These are phyloP conservation scores for Parachaetomium inaequale DNA, from an alignment of 495 filamentous ascomycete species.

Conservation along the genomic window DNA sequence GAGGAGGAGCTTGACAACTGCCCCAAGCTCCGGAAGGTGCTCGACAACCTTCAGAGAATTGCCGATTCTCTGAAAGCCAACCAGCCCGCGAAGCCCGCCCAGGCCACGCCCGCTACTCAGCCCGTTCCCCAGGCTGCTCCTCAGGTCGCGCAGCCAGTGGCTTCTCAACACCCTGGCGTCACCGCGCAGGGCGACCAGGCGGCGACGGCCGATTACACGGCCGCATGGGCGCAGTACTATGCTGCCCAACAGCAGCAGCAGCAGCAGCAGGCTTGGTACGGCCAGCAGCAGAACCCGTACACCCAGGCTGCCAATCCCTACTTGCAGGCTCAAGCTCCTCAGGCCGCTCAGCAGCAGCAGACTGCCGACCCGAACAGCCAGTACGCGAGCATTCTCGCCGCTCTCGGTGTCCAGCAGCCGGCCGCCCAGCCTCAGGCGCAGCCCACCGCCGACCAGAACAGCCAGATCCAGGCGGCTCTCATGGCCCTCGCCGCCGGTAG, in stretches of 20 bases:
- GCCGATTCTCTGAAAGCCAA: conserved; percentile 23
- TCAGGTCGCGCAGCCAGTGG: conserved; percentile 8
- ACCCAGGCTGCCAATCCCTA: conserved; percentile 26
- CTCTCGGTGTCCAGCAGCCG: conserved; percentile 20
- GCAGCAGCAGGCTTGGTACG: conserved; percentile 32
- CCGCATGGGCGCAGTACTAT: conserved; percentile 33
- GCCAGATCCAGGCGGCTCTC: conserved; percentile 24
- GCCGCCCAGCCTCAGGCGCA: conserved; percentile 19
- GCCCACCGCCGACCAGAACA: conserved; percentile 14
- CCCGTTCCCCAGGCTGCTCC: too few species aligned
- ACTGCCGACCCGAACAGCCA: conserved; percentile 17
- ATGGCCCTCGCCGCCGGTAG: conserved; percentile 18
- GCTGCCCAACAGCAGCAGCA: conserved; percentile 27
- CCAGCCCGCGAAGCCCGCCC: neutral
- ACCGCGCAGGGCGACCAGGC: conserved; percentile 14
- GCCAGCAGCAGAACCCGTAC: conserved; percentile 23
- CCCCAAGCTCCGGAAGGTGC: conserved; percentile 31
- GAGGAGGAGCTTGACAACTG: conserved; percentile 35
- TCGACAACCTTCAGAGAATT: conserved; percentile 30
- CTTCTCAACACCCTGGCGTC: neutral
- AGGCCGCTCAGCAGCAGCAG: conserved; percentile 18
- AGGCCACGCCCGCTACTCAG: conserved; percentile 17
- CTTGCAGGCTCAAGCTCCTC: conserved; percentile 16
- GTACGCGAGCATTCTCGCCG: conserved; percentile 25
- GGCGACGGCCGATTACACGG: conserved; percentile 26